Conservation (phyloP, 345 rosid species). For the Citrus glauca region DNA sequence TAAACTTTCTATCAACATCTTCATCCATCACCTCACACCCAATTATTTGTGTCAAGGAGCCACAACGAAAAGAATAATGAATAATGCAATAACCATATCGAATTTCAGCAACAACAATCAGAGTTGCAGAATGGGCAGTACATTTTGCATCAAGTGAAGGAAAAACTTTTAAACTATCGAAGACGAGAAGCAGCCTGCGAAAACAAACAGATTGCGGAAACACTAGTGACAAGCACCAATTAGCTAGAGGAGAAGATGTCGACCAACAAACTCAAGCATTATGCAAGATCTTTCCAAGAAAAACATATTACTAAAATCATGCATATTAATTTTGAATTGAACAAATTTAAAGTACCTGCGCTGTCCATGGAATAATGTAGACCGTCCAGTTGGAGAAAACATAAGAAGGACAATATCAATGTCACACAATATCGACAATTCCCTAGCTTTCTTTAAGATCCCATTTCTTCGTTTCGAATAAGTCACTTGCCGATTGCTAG, state of each 20-base stretch:
- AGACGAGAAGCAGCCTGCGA: background rate
- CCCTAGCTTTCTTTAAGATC: slow-evolving; percentile 86
- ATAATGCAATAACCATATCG: background rate
- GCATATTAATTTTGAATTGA: background rate
- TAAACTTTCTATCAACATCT: background rate
- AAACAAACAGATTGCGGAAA: background rate
- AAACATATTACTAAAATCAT: background rate
- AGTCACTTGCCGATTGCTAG: slow-evolving; percentile 70
- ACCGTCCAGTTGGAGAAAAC: slow-evolving; percentile 74
- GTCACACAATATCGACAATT: slow-evolving; percentile 81
- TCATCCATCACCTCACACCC: background rate
- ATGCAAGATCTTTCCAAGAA: background rate
- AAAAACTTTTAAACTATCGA: background rate
- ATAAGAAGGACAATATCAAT: slow-evolving; percentile 77
- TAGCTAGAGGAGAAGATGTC: background rate
- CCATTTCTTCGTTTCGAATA: slow-evolving; percentile 82
- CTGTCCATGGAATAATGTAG: slow-evolving; percentile 59
- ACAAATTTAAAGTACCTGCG: slow-evolving; percentile 43
- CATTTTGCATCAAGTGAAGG: background rate
- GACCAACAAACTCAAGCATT: background rate
- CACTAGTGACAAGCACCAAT: background rate
- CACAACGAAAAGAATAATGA: background rate
- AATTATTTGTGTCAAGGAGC: background rate
- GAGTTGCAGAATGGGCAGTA: background rate
- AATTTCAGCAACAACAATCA: background rate